A percentile compares a stretch with the other conserved stretches of the same genome.
phyloP scores from a whole-genome alignment of 306 rosid genomes.

The Prunus mira region DNA sequence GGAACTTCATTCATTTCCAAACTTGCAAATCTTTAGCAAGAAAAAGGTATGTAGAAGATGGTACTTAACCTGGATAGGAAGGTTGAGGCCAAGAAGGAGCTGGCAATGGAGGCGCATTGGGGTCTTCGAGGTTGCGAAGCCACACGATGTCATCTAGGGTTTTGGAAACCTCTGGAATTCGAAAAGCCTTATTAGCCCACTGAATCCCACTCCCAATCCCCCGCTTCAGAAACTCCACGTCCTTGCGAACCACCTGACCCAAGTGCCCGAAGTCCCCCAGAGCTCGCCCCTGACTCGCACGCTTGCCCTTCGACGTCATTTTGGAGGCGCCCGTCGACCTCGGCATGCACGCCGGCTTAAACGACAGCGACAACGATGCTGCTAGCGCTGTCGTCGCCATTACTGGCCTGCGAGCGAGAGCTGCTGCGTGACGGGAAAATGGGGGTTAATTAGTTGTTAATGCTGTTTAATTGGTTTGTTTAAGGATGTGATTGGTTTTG shows the following conservation, averaged over 20 bases:
- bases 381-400: slow-evolving; percentile 37
- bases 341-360: slow-evolving; percentile 20
- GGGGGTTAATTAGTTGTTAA: background rate
- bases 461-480: background rate
- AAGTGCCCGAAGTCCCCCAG: slow-evolving; percentile 67
- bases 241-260: slow-evolving; percentile 57
- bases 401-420: background rate
- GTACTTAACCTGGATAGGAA: slow-evolving; percentile 67
- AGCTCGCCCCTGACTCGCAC: slow-evolving; percentile 29
- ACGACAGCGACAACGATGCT: slow-evolving; percentile 26
- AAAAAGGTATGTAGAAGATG: background rate
- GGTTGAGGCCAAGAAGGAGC: slow-evolving; percentile 70
- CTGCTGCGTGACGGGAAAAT: background rate
- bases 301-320: slow-evolving; percentile 22
- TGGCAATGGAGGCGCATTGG: slow-evolving; percentile 43
- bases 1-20: background rate
- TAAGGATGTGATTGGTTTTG: background rate
- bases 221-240: slow-evolving; percentile 60
- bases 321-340: slow-evolving; percentile 18
- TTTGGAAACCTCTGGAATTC: slow-evolving; percentile 57
- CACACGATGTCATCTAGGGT: slow-evolving; percentile 61
- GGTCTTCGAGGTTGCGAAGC: slow-evolving; percentile 84
- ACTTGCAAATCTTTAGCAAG: background rate
- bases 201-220: slow-evolving; percentile 50
- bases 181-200: slow-evolving; percentile 66